Evolutionary conservation across 345 rosid genomes (phyloP), one percentile per base, ranked within the genome.

Genomic region (Leavenworthia alabamica): DNA sequence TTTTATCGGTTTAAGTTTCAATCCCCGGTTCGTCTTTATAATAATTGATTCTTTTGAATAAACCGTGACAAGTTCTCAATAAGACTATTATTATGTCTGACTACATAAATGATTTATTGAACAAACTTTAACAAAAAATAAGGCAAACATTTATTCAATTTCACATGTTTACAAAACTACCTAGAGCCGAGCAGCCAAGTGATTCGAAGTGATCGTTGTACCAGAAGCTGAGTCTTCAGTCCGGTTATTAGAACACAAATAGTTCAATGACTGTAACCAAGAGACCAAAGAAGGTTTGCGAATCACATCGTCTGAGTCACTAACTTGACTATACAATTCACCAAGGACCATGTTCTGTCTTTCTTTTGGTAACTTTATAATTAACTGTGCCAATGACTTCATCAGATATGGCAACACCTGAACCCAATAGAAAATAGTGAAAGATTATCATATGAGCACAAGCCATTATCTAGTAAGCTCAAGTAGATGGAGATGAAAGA

Each of bases 291-390:
- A 41, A 16, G 95, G 88, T 59, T 93, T 93, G 36, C 96, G 94
- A 23, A 86, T 82, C 40, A 89, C 97, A 79, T 93, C 97, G 61
- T 93, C 99, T 13, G 97, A 89, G 49, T 82, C 96, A 10, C 96
- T 91, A 39, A 89, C 92, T 69, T 79, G 85, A 46, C 83, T 48
- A 24, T 85, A 83, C 67, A 93, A 52, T 45, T 93, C 96, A 73
- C 85, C 81, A 45, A 93, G 96, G 66, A 93, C 84, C 72, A 75
- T 69, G 77, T 72, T 75, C 79, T 81, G 96, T 54, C 80, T 89
- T 67, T 88, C 88, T 77, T 78, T 82, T 2, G 97, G 97, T 53
- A 93, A 74, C 72, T 77, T 74, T 35, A 80, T 54, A 22, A 80
- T 77, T 41, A 83, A 74, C 44, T 83, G 86, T 17, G 96, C 94